These are phyloP conservation scores for Rhodotorula toruloides DNA, from an alignment of 768 basidiomycete species.

Conservation along the genomic window DNA sequence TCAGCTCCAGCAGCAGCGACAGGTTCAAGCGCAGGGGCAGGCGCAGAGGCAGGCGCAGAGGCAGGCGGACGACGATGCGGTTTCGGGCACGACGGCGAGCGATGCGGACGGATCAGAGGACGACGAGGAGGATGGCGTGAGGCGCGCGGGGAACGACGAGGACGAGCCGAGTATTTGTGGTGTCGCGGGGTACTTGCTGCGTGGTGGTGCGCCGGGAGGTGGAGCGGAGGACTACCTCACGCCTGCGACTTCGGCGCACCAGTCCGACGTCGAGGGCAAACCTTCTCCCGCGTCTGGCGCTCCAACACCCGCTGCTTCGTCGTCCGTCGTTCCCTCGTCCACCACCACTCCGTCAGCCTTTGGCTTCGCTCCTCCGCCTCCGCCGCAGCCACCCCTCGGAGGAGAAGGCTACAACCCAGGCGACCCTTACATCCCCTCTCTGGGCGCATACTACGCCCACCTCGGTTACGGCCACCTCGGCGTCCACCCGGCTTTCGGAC, in stretches of 20 bases:
- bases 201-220: not conserved
- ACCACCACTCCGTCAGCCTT: not conserved
- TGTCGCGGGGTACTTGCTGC: not conserved
- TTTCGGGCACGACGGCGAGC: too few relatives aligned
- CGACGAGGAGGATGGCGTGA: too few relatives aligned
- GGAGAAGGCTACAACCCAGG: conserved; percentile 2
- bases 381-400: not conserved
- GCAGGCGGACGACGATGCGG: too few relatives aligned
- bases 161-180: too few relatives aligned
- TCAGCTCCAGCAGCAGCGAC: too few relatives aligned
- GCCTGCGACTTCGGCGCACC: conserved; percentile 1
- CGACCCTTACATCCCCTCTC: conserved; percentile 13
- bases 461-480: not conserved
- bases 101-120: too few relatives aligned
- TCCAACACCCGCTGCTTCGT: not conserved
- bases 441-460: not conserved
- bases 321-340: not conserved
- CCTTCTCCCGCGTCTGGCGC: not conserved
- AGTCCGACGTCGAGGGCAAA: not conserved
- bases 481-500: not conserved
- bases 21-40: too few relatives aligned
- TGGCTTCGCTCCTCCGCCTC: not conserved
- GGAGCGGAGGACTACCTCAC: not conserved
- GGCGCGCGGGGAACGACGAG: too few relatives aligned
- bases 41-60: too few relatives aligned